Evolutionary conservation across 805 yeast species (phyloP).

Genomic region (Tetrapisispora namnaoensis): DNA sequence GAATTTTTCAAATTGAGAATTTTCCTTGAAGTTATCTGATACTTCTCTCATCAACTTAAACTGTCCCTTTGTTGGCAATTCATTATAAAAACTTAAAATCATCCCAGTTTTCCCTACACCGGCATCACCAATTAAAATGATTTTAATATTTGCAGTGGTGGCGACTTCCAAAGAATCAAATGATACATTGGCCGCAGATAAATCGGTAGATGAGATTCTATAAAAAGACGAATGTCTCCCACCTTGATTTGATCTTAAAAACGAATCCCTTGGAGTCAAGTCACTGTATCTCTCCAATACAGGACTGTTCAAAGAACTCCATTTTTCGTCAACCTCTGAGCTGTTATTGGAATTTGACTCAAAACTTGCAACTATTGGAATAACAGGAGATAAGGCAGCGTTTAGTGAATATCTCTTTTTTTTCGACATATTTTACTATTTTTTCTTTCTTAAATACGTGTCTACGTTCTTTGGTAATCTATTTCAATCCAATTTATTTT

Average conservation of each 20-base stretch:
- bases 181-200: conserved; percentile 8
- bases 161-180: conserved; percentile 6
- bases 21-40: background rate
- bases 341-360: background rate
- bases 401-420: conserved; percentile 12
- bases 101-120: conserved; percentile 42
- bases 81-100: conserved; percentile 35
- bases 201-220: conserved; percentile 2
- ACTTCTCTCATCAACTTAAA: conserved; percentile 4
- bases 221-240: conserved; percentile 4
- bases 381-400: conserved; percentile 10
- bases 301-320: background rate
- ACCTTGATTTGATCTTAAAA: background rate
- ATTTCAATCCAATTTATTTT: too few relatives aligned
- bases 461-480: too few relatives aligned
- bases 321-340: background rate
- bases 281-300: background rate
- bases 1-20: conserved; percentile 1
- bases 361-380: conserved; percentile 10
- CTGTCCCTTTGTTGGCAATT: conserved; percentile 22
- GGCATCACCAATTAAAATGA: conserved; percentile 37
- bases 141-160: conserved; percentile 24
- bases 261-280: background rate
- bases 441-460: background rate
- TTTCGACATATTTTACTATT: conserved; percentile 6